Evolutionary conservation across 2,329 filamentous ascomycete species (phyloP), one percentile per base, ranked within the genome.

Genomic region (Colletotrichum spinosum): DNA sequence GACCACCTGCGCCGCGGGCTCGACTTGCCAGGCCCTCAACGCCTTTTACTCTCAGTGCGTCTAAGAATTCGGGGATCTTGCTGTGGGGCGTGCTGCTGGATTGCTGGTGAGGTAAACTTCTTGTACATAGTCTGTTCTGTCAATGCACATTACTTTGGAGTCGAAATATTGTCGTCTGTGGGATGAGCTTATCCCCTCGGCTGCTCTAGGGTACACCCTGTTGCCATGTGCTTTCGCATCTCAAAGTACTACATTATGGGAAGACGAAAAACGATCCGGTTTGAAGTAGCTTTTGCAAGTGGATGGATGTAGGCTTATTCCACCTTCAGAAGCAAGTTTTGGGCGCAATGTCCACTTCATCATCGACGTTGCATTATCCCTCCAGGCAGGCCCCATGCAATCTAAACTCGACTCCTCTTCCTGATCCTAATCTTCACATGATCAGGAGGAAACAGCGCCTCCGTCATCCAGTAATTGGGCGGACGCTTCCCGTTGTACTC

Each of bases 1-100:
- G 42, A 80, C 72, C 2, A 67, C 60, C 5, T 82, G 80, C 68
- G 72, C 65, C 34, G 69, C 72, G 15, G 75, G 75, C 11, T 76
- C 61, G 38, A 79, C 72, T 15, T 83, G 80, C 73, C 72, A 69
- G 45, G 73, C 71, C 53, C 41, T 72, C 58, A 82, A 81, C 71
- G 72, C 73, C 48, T 81, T 70, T 67, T 82, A 81, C 73, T 77
- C 60, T 13, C 80, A 83, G 70, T 82, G 80, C 69, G 61, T 79
- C 62, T 81, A 73, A 54, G 39, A 9, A 3, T 33, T 4, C 3
- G 4, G 12, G 48, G 9, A 12, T n/a, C 15, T 2, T 11, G 15
- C 10, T 41, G 5, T 9, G 2, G 4, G 38, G 38, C 1, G 44
- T 11, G 8, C n/a, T 46, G 17, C 11, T 46, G 44, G 12, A 12